phyloP scores from a whole-genome alignment of 2,329 filamentous ascomycete species.

The Arthrinium puccinioides region DNA sequence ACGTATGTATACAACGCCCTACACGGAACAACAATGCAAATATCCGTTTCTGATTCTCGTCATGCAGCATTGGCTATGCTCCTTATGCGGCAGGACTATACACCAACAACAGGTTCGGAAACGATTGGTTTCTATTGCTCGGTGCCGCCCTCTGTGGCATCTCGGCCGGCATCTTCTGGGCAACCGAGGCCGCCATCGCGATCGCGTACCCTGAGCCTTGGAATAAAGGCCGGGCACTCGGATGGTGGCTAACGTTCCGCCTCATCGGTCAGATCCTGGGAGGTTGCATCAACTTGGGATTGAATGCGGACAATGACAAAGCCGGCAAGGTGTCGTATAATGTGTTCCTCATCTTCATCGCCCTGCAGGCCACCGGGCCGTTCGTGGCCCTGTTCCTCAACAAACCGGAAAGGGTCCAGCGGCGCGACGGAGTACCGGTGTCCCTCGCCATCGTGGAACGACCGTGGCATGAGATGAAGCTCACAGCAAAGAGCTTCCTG shows the following conservation, averaged over 20 bases:
- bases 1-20: constrained; percentile 35
- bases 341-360: constrained; percentile 65
- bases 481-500: constrained; percentile 51
- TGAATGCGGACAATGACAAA: constrained; percentile 50
- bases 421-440: constrained; percentile 58
- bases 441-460: constrained; percentile 48
- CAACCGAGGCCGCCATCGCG: constrained; percentile 66
- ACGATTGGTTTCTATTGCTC: constrained; percentile 60
- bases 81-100: constrained; percentile 66
- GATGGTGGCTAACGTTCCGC: constrained; percentile 57
- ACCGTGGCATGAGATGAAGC: constrained; percentile 51
- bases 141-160: constrained; percentile 64
- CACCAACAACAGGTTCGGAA: constrained; percentile 63
- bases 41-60: no score
- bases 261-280: constrained; percentile 62
- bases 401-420: constrained; percentile 52
- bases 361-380: constrained; percentile 57
- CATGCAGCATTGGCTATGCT: constrained; percentile 53
- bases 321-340: constrained; percentile 62
- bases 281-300: constrained; percentile 62
- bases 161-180: constrained; percentile 68
- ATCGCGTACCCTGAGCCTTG: constrained; percentile 65
- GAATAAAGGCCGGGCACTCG: constrained; percentile 57
- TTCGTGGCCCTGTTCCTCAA: constrained; percentile 59
- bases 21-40: neutral